These are phyloP conservation scores for Phytopythium kandeliae DNA, from an alignment of 352 stramenopile species.

Conservation along the genomic window DNA sequence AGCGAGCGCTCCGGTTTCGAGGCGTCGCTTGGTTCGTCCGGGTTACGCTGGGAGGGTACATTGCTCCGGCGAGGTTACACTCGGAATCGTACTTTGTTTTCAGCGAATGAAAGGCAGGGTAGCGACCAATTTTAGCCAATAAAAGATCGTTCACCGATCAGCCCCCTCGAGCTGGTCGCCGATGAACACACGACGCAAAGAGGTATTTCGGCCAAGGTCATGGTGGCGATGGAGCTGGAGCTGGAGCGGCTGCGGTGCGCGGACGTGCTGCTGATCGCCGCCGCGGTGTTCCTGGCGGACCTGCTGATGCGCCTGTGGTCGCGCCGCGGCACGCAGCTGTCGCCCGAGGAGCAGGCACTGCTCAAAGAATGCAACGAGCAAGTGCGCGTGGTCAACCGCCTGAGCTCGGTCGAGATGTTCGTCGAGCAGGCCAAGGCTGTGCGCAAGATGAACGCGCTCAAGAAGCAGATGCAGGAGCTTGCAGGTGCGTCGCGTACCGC, in stretches of 20 bases:
- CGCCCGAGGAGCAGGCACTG: conserved; percentile 46
- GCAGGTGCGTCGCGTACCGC: conserved; percentile 31
- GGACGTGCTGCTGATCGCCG: conserved; percentile 65
- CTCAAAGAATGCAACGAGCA: conserved; percentile 72
- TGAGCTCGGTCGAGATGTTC: conserved; percentile 87
- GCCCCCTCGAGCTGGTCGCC: too few relatives aligned
- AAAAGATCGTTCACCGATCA: too few relatives aligned
- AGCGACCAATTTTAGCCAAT: too few relatives aligned
- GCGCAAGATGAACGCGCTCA: conserved; percentile 79
- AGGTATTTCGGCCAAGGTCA: too few relatives aligned
- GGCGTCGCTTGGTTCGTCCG: neutral
- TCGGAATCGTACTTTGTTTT: too few relatives aligned
- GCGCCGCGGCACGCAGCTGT: conserved; percentile 39
- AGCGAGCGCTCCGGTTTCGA: too few relatives aligned
- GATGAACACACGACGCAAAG: too few relatives aligned
- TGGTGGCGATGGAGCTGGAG: conserved; percentile 24
- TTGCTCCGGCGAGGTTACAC: too few relatives aligned
- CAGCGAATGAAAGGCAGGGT: too few relatives aligned
- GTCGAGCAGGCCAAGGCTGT: conserved; percentile 85
- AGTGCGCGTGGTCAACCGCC: conserved; percentile 68
- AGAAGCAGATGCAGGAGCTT: conserved; percentile 82
- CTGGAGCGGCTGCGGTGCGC: conserved; percentile 56
- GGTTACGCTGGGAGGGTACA: too few relatives aligned
- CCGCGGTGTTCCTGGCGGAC: conserved; percentile 49
- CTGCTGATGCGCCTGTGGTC: conserved; percentile 50